Percentiles rank a stretch among this genome's conserved stretches.
Conservation (phyloP, 2,329 filamentous ascomycete species). For the Uncinocarpus reesii region DNA sequence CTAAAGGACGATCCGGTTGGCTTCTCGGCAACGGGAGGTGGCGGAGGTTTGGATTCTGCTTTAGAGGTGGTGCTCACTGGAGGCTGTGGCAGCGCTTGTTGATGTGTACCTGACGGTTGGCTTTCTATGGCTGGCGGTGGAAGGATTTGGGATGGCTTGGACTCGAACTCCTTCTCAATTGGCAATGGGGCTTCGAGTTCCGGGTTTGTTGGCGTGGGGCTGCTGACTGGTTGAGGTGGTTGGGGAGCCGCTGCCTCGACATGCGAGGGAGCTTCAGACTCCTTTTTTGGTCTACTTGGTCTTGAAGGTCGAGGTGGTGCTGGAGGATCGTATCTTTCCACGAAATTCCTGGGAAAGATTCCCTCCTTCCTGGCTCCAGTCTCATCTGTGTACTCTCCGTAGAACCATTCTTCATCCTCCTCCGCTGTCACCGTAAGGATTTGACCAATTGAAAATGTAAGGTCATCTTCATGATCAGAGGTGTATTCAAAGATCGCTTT, state of each 20-base stretch:
- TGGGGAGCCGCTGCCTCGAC: constrained; percentile 24
- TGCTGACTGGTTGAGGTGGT: constrained; percentile 7
- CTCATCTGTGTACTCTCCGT: constrained; percentile 73
- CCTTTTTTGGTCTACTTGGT: constrained; percentile 57
- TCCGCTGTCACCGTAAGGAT: constrained; percentile 87
- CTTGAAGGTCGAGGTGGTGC: constrained; percentile 78
- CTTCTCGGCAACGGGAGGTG: constrained; percentile 59
- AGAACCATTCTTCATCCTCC: constrained; percentile 91
- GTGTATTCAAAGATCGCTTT: constrained; percentile 91
- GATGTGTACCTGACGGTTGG: constrained; percentile 14
- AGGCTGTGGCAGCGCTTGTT: constrained; percentile 22
- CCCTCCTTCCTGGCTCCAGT: constrained; percentile 66
- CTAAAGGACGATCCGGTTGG: constrained; percentile 69
- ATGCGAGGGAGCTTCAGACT: constrained; percentile 36
- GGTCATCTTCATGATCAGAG: constrained; percentile 88
- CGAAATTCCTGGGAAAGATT: constrained; percentile 93
- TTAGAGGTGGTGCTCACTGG: constrained; percentile 31
- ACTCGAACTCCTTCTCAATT: neutral
- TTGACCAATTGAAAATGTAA: constrained; percentile 74
- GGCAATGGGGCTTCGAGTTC: constrained; percentile 8
- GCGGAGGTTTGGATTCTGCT: constrained; percentile 49
- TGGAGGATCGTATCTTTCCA: constrained; percentile 87
- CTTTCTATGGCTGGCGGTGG: constrained; percentile 18
- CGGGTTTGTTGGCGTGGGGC: constrained; percentile 25
- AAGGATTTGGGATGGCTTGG: constrained; percentile 16